Evolutionary conservation across 1,284 basidiomycete species (phyloP), one percentile per base, ranked within the genome.

Genomic region (Puccinia hordei): DNA sequence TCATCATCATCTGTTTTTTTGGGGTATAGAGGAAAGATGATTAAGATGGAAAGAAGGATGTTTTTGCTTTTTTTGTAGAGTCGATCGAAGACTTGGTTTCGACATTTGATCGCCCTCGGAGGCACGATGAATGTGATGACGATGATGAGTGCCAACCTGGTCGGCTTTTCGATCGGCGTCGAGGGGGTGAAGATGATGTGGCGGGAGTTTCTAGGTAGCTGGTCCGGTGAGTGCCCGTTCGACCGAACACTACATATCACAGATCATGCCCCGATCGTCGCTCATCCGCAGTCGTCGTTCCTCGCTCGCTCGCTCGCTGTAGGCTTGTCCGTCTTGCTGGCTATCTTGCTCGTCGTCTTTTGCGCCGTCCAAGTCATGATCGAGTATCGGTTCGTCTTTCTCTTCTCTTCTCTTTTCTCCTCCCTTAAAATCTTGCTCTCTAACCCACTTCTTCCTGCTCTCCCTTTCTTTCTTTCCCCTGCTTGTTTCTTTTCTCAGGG

Each of bases 111-210:
- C 78, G 96, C 93, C 0, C 75, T 91, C 0, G 96, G 96, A 2
- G 95, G 91, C 0, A 92, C 95, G 6, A 85, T 90, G 83, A 99
- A 98, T 85, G 89, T 95, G 35, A 85, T 97, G 55, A 90, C 94
- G 87, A 94, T 99, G 94, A 92, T 95, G 90, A 86, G 89, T 0
- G 96, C 94, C 46, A 99, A 99, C 85, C 89, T 99, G 6, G 92
- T 99, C 1, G 96, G 97, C 0, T 98, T 99, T 84, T 95, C 95
- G 17, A 89, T 98, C 59, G 96, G 96, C 1, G 87, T 90, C 0
- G 93, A 98, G 15, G 95, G 95, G 0, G 89, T 92, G 71, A 86
- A 87, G 80, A 91, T 92, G 84, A 90, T 98, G 85, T 85, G 90
- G 15, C 82, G 86, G 4, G 88, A 92, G 85, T 86, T 98, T 41